Base-by-base conservation (phyloP, 805 yeast species). In the Metschnikowia lunata region DNA sequence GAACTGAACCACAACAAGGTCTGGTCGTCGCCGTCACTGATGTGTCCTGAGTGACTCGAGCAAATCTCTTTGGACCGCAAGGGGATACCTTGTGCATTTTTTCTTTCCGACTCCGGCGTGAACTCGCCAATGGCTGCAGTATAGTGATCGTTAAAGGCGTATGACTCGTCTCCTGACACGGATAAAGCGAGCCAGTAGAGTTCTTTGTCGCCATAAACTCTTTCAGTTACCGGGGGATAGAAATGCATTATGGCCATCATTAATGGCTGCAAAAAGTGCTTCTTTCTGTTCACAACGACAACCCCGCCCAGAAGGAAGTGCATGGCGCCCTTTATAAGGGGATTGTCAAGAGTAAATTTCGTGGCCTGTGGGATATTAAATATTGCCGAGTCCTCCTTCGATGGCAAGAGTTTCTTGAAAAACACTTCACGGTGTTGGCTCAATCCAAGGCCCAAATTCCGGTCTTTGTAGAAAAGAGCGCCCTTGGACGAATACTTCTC, bases 1-100 rank as follows among this genome's bases (percentile, higher is more conserved):
- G 88, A 83, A 54, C 83, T 83, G 36, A 83, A 70, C 88, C 89
- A 84, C 4, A 82, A 54, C 37, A 80, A 57, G 0, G 77, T 67
- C 30, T 65, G 68, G 39, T 71, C 62, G 56, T 77, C 82, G 15
- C 64, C 63, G 41, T 77, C 82, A 18, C 68, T 62, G 9, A 80
- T 59, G 59, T 80, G 86, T 2, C 79, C 83, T 0, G 85, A 85
- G 56, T 80, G 85, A 30, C 80, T 78, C 1, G 82, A 71, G 55
- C 85, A 80, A 23, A 80, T 49, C 60, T 78, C 82, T 39, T 64
- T 50, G 37, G 62, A 69, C 52, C 63, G 59, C 57, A 52, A 53
- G 44, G 26, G 55, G 33, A 44, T 60, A 37, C 52, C 62, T 49
- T 48, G 54, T 12, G 45, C 52, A 18, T 39, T 41, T 23, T 34